A percentile compares a stretch with the other conserved stretches of the same genome.
These are phyloP conservation scores for Catharanthus roseus DNA, from an alignment of 257 asterid species.

Conservation along the genomic window DNA sequence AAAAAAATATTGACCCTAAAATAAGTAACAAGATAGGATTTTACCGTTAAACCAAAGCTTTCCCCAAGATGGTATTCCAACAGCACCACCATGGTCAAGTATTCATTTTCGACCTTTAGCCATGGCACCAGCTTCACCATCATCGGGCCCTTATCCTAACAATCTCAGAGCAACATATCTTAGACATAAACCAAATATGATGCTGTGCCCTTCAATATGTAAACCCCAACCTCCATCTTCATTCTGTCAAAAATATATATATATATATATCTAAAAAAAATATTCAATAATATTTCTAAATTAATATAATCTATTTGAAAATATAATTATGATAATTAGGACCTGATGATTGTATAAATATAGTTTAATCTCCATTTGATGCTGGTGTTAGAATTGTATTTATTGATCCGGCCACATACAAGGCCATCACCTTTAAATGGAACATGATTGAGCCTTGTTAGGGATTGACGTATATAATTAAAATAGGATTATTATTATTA, in stretches of 20 bases:
- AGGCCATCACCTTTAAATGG: conserved; percentile 32
- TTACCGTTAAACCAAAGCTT: conserved; percentile 49
- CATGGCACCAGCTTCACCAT: conserved; percentile 25
- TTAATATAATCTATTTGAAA: neutral
- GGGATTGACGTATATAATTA: no score
- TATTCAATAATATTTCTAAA: no score
- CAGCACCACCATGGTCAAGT: conserved; percentile 46
- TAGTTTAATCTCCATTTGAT: conserved; percentile 38
- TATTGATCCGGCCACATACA: conserved; percentile 27
- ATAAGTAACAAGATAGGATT: neutral
- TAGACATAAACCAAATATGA: conserved; percentile 31
- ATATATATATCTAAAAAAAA: no score
- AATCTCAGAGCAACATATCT: conserved; percentile 34
- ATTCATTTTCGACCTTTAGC: conserved; percentile 43
- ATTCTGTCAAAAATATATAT: conserved; percentile 29
- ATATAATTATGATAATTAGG: neutral
- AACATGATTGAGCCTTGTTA: neutral
- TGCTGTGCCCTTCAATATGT: conserved; percentile 41
- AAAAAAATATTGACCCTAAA: neutral
- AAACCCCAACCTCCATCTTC: conserved; percentile 62
- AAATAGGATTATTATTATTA: no score
- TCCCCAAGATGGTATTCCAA: conserved; percentile 49
- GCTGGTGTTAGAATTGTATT: conserved; percentile 21
- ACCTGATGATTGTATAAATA: conserved; percentile 48
- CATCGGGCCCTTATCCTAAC: conserved; percentile 34